These are phyloP conservation scores for Neurospora intermedia DNA, from an alignment of 495 filamentous ascomycete species.

Conservation along the genomic window DNA sequence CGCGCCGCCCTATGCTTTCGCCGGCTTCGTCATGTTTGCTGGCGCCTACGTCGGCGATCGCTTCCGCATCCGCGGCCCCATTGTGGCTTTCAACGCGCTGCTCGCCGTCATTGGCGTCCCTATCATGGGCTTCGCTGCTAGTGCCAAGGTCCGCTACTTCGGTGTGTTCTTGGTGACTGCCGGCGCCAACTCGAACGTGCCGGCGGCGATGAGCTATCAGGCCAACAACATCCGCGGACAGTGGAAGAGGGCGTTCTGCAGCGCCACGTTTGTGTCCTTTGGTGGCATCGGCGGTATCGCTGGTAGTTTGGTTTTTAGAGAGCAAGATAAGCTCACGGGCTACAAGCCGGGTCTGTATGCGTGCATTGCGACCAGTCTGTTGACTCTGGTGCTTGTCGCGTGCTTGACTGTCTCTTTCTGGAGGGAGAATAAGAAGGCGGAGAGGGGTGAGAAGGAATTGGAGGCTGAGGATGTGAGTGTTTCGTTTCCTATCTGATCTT, in stretches of 20 bases:
- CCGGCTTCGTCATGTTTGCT: slow-evolving; percentile 47
- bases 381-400: slow-evolving; percentile 27
- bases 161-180: slow-evolving; percentile 54
- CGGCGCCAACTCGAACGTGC: slow-evolving; percentile 52
- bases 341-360: slow-evolving; percentile 37
- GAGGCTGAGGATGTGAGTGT: slow-evolving; percentile 30
- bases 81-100: slow-evolving; percentile 44
- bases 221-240: slow-evolving; percentile 60
- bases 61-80: slow-evolving; percentile 44
- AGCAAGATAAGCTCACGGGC: slow-evolving; percentile 19
- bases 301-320: slow-evolving; percentile 45
- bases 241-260: slow-evolving; percentile 54
- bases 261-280: slow-evolving; percentile 46
- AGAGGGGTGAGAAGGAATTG: slow-evolving; percentile 34
- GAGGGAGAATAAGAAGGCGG: slow-evolving; percentile 29
- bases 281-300: slow-evolving; percentile 54
- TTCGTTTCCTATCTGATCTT: background rate
- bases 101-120: slow-evolving; percentile 38
- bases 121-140: slow-evolving; percentile 42
- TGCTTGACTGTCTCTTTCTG: slow-evolving; percentile 22
- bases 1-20: slow-evolving; percentile 51
- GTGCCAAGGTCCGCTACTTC: slow-evolving; percentile 45
- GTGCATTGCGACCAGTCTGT: slow-evolving; percentile 28
- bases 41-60: slow-evolving; percentile 45
- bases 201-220: slow-evolving; percentile 48